Percentiles rank a stretch among this genome's conserved stretches.
Conservation (phyloP, 192 early-diverging fungal species). For the Backusella circina region DNA sequence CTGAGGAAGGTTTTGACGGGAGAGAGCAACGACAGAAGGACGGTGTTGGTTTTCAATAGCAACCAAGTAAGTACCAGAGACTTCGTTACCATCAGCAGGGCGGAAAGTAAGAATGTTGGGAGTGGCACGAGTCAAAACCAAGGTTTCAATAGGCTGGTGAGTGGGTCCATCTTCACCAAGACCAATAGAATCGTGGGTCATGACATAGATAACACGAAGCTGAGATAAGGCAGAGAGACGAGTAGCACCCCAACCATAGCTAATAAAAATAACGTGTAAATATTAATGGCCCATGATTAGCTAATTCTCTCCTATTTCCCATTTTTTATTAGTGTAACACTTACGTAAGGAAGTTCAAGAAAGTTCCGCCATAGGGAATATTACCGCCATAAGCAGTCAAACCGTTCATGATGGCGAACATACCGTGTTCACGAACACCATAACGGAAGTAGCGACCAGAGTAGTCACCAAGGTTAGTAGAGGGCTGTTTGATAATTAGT, state of each 20-base stretch:
- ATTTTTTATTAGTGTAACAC: constrained; percentile 24
- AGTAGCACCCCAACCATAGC: constrained; percentile 77
- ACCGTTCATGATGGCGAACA: constrained; percentile 93
- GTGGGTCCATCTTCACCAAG: constrained; percentile 99
- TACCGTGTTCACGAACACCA: constrained; percentile 98
- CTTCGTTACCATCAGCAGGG: constrained; percentile 95
- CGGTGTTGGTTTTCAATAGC: constrained; percentile 67
- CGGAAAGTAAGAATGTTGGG: constrained; percentile 87
- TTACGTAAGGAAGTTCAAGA: constrained; percentile 91
- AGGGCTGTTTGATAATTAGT: constrained; percentile 6
- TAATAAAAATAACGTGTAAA: constrained; percentile 17
- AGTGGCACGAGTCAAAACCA: constrained; percentile 83
- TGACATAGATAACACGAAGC: constrained; percentile 92
- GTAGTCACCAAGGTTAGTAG: constrained; percentile 74
- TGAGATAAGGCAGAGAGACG: constrained; percentile 87
- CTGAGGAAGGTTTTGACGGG: constrained; percentile 94
- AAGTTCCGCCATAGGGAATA: constrained; percentile 85
- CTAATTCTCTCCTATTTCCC: constrained; percentile 1
- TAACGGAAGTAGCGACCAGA: constrained; percentile 89
- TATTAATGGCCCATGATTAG: not conserved
- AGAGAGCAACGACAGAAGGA: constrained; percentile 84
- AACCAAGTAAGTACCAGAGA: constrained; percentile 82
- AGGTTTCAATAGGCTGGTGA: constrained; percentile 97
- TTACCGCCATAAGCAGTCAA: constrained; percentile 79
- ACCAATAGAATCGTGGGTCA: constrained; percentile 99